Percentiles rank a stretch among this genome's conserved stretches.
Evolutionary conservation across 495 filamentous ascomycete species (phyloP).

Genomic region (Sporormia fimetaria): DNA sequence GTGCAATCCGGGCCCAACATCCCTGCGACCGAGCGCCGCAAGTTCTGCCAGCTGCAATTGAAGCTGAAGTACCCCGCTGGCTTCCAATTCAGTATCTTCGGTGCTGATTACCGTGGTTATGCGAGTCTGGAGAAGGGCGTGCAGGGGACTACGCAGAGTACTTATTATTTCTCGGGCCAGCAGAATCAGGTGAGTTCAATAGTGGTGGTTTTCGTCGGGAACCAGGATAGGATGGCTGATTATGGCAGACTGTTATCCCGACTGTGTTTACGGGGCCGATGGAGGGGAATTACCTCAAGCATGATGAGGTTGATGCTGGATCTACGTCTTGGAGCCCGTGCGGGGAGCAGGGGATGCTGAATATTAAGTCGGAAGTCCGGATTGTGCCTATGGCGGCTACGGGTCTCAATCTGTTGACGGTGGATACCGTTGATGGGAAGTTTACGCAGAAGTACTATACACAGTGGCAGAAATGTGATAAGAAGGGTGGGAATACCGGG

Average conservation of each 20-base stretch:
- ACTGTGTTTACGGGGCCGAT: constrained; percentile 15
- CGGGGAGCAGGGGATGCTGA: constrained; percentile 21
- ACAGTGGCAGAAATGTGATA: constrained; percentile 17
- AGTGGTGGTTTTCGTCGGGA: background rate
- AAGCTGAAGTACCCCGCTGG: constrained; percentile 20
- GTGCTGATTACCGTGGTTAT: constrained; percentile 15
- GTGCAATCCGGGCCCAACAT: constrained; percentile 22
- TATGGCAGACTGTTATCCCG: constrained; percentile 10
- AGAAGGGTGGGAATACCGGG: no score
- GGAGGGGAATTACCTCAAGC: constrained; percentile 20
- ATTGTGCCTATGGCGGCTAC: constrained; percentile 9
- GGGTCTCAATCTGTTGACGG: constrained; percentile 19
- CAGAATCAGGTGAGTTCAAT: constrained; percentile 17
- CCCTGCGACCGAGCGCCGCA: constrained; percentile 18
- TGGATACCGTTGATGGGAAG: constrained; percentile 20
- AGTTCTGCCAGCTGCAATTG: constrained; percentile 21
- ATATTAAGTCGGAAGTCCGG: constrained; percentile 23
- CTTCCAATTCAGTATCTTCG: constrained; percentile 16
- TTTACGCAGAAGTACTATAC: constrained; percentile 20
- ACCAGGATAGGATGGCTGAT: background rate
- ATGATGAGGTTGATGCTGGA: constrained; percentile 18
- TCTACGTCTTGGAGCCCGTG: constrained; percentile 15
- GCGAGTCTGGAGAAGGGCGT: constrained; percentile 16
- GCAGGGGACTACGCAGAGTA: constrained; percentile 7
- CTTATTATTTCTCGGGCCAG: constrained; percentile 21